Base-by-base conservation (phyloP, 371 early-diverging fungal genomes). In the Nematocida ironsii region DNA sequence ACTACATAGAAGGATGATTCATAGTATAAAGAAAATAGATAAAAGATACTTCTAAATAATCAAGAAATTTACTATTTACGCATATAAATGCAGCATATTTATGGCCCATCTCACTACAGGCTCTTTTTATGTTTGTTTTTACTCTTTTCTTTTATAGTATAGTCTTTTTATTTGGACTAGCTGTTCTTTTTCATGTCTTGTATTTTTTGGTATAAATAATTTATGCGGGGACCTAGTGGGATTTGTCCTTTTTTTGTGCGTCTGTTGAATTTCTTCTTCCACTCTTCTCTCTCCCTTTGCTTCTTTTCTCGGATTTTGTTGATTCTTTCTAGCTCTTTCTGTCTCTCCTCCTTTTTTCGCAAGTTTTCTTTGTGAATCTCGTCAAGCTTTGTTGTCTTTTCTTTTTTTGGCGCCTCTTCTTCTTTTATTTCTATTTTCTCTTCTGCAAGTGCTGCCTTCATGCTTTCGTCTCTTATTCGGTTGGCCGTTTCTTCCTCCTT, bases 161-260 rank as follows among this genome's bases (percentile, higher is more conserved):
- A 33, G 33, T 2, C 33, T 33, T 33, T 33, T 33, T 33, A 33
- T 33, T 33, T 33, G 33, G 33, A 50, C 18, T 58, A 58, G n/a
- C 5, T 27, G 55, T 39, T 57, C 25, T 16, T 61, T 55, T 66
- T 74, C 23, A 25, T 4, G 5, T 62, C 56, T 66, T 74, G 13
- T 33, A 74, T 78, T 33, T 78, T 78, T 62, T 70, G 42, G 39
- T 33, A 57, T 25, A 67, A 5, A 40, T 69, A 78, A 52, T 78
- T 78, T 9, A 78, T 62, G 18, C 71, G 9, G 5, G 74, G 80
- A 39, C 40, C 80, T 50, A 78, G 57, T 23, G 80, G 80, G 7
- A 78, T 60, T 70, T 78, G 80, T 7, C 80, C 80, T 61, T 78
- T 78, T 58, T 54, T 47, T 70, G 80, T 78, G n/a, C 80, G 47